A percentile compares a stretch with the other conserved stretches of the same genome.
phyloP scores from a whole-genome alignment of 208 protist species.

The Trypanosoma lewisi region DNA sequence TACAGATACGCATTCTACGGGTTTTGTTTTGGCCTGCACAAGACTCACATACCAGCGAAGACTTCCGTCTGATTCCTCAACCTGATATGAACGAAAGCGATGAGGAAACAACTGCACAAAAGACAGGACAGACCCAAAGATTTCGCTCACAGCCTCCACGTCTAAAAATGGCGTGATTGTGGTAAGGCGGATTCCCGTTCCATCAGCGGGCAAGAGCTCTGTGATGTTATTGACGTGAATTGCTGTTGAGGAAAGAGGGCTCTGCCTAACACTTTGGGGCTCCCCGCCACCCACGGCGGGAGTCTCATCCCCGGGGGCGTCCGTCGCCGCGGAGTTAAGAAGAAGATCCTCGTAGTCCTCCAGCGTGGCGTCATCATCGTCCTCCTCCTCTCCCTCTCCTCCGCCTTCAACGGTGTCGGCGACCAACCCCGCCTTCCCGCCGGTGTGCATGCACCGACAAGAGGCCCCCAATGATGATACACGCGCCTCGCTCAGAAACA shows the following conservation, averaged over 20 bases:
- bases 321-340: slow-evolving; percentile 23
- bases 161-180: slow-evolving; percentile 51
- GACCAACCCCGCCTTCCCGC: background rate
- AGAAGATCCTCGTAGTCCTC: slow-evolving; percentile 74
- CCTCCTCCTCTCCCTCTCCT: too few relatives aligned
- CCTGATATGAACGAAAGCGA: slow-evolving; percentile 37
- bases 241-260: slow-evolving; percentile 3
- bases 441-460: background rate
- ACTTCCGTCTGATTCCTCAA: slow-evolving; percentile 20
- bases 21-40: background rate
- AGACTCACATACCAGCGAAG: slow-evolving; percentile 41
- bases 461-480: background rate
- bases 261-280: slow-evolving; percentile 7
- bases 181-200: slow-evolving; percentile 43
- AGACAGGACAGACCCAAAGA: slow-evolving; percentile 48
- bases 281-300: background rate
- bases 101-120: slow-evolving; percentile 54
- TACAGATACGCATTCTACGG: background rate
- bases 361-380: slow-evolving; percentile 34
- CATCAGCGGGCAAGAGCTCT: slow-evolving; percentile 51
- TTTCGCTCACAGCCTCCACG: slow-evolving; percentile 46
- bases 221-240: slow-evolving; percentile 34
- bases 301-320: background rate
- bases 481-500: background rate
- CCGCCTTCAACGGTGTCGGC: slow-evolving; percentile 8